phyloP scores from a whole-genome alignment of 768 basidiomycete species.

The Kwoniella pini region DNA sequence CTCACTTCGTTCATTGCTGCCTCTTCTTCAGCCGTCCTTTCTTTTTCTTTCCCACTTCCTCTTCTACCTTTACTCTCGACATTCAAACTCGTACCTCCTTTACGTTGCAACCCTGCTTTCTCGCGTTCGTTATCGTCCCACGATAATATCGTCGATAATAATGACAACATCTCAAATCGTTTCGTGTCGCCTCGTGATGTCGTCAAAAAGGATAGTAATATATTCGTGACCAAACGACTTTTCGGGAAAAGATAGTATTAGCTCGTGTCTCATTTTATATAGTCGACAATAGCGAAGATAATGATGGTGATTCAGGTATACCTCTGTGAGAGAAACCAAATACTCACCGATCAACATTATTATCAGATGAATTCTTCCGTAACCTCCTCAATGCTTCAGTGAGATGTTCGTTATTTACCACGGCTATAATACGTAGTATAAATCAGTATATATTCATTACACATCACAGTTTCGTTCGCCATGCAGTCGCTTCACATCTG shows the following conservation, averaged over 20 bases:
- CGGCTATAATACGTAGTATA: conserved; percentile 60
- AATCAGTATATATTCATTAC: not conserved
- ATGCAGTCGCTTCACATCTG: too few species aligned
- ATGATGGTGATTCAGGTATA: too few species aligned
- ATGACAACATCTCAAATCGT: conserved; percentile 91
- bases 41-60: conserved; percentile 57
- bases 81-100: conserved; percentile 39
- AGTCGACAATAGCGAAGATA: too few species aligned
- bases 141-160: conserved; percentile 83
- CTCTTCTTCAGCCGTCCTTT: conserved; percentile 66
- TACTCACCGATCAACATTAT: conserved; percentile 73
- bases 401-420: conserved; percentile 95
- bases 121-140: conserved; percentile 92
- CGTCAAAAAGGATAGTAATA: conserved; percentile 82
- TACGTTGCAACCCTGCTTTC: conserved; percentile 79
- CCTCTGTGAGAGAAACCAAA: too few species aligned
- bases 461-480: conserved; percentile 1
- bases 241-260: not conserved
- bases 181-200: conserved; percentile 91
- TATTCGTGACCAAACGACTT: conserved; percentile 86
- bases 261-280: not conserved
- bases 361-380: conserved; percentile 75
- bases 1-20: conserved; percentile 54
- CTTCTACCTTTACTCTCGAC: conserved; percentile 55
- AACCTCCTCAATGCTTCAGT: conserved; percentile 96